Conservation (phyloP, 1,139 yeast genomes). For the Barnettozyma hawaiiensis region DNA sequence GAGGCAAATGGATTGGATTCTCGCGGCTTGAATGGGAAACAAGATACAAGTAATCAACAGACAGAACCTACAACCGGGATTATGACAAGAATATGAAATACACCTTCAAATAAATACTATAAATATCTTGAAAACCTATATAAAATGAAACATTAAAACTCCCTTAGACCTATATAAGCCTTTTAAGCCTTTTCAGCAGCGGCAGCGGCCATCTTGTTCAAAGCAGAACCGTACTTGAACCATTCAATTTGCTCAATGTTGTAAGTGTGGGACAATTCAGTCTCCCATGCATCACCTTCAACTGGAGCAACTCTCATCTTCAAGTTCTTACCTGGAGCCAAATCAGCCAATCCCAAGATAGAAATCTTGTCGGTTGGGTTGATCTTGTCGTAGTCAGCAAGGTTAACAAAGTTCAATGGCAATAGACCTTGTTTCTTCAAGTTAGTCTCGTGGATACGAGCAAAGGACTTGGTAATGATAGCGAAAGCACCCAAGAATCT, state of each 20-base stretch:
- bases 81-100: slow-evolving; percentile 3
- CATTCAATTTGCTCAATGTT: slow-evolving; percentile 95
- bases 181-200: slow-evolving; percentile 12
- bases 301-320: slow-evolving; percentile 87
- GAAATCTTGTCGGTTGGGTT: slow-evolving; percentile 87
- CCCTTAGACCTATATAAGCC: slow-evolving; percentile 3
- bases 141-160: slow-evolving; percentile 2
- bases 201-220: slow-evolving; percentile 82
- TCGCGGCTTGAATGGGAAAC: too few relatives aligned
- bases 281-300: slow-evolving; percentile 78
- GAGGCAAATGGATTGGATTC: too few relatives aligned
- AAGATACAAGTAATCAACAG: too few relatives aligned
- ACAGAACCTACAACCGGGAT: too few relatives aligned
- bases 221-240: slow-evolving; percentile 99
- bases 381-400: slow-evolving; percentile 89
- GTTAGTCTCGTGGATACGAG: slow-evolving; percentile 94
- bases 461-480: slow-evolving; percentile 94
- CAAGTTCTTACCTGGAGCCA: slow-evolving; percentile 92
- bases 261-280: slow-evolving; percentile 92
- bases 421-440: slow-evolving; percentile 96
- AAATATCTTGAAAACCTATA: slow-evolving; percentile 5
- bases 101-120: slow-evolving; percentile 4
- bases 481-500: slow-evolving; percentile 98
- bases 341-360: slow-evolving; percentile 73
- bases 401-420: slow-evolving; percentile 89